A percentile compares a stretch with the other conserved stretches of the same genome.
Conservation (phyloP, 176 grass and related monocot genomes). For the Metroxylon sagu region DNA sequence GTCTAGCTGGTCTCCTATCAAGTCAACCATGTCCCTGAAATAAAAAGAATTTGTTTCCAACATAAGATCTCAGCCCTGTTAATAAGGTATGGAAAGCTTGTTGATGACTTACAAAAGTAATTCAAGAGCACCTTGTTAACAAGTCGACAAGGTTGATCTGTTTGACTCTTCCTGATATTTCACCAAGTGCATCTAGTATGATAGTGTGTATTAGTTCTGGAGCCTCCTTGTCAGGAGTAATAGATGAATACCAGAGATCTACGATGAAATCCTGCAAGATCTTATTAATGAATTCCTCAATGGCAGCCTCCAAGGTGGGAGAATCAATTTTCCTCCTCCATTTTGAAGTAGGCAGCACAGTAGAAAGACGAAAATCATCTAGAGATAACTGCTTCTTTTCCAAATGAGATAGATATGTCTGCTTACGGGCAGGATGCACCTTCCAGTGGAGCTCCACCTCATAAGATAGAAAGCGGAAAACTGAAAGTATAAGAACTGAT, state of each 20-base stretch:
- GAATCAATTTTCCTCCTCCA: constrained; percentile 91
- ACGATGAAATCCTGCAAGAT: constrained; percentile 84
- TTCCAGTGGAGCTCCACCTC: constrained; percentile 82
- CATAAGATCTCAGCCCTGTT: neutral
- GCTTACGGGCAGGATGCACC: constrained; percentile 48
- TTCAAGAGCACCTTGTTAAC: constrained; percentile 62
- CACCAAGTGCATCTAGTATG: constrained; percentile 79
- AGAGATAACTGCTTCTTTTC: constrained; percentile 58
- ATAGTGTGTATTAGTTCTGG: constrained; percentile 76
- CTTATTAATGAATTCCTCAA: constrained; percentile 82
- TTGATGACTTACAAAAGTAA: constrained; percentile 8
- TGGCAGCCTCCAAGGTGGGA: constrained; percentile 60
- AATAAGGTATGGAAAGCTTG: neutral
- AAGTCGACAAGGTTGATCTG: constrained; percentile 91
- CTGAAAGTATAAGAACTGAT: constrained; percentile 80
- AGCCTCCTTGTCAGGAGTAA: constrained; percentile 80
- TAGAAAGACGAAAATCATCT: constrained; percentile 65
- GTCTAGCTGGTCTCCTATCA: constrained; percentile 76
- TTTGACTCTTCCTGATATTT: constrained; percentile 71
- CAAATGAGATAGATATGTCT: constrained; percentile 56
- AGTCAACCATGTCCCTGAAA: constrained; percentile 82
- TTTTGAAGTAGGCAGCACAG: constrained; percentile 49
- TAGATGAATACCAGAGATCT: constrained; percentile 83
- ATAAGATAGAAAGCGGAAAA: constrained; percentile 70
- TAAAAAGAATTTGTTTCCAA: neutral